Percentiles rank a stretch among this genome's conserved stretches.
Evolutionary conservation across 129 eudicot genomes (phyloP).

Genomic region (Arctium minus): DNA sequence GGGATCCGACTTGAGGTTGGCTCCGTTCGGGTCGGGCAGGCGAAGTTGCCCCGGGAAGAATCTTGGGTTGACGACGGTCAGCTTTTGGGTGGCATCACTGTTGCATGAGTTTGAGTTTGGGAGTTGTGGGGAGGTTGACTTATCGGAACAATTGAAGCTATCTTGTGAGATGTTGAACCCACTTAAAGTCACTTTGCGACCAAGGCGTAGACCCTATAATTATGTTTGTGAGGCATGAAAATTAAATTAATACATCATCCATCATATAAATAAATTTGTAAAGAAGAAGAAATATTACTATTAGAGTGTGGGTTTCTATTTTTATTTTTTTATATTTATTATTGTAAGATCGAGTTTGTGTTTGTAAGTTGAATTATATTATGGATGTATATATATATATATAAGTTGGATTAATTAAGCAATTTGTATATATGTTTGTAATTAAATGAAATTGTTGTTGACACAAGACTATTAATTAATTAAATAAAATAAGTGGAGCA

Average conservation of each 20-base stretch:
- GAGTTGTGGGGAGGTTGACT: slow-evolving; percentile 33
- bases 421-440: not conserved
- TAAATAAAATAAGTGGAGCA: too few species aligned
- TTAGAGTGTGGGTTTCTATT: not conserved
- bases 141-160: slow-evolving; percentile 57
- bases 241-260: not conserved
- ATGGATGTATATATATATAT: not conserved
- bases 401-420: not conserved
- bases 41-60: slow-evolving; percentile 83
- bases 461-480: not conserved
- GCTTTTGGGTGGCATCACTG: slow-evolving; percentile 75
- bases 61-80: slow-evolving; percentile 66
- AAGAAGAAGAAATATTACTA: not conserved
- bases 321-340: not conserved
- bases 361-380: not conserved
- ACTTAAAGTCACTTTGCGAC: slow-evolving; percentile 40
- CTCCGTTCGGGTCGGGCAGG: slow-evolving; percentile 93
- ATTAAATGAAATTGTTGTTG: not conserved
- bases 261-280: not conserved
- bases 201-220: slow-evolving; percentile 28
- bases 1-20: slow-evolving; percentile 81
- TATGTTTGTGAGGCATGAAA: not conserved
- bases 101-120: slow-evolving; percentile 64
- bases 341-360: not conserved
- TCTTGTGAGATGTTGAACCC: slow-evolving; percentile 94